phyloP scores from a whole-genome alignment of 371 early-diverging fungal species.

The Synchytrium microbalum region DNA sequence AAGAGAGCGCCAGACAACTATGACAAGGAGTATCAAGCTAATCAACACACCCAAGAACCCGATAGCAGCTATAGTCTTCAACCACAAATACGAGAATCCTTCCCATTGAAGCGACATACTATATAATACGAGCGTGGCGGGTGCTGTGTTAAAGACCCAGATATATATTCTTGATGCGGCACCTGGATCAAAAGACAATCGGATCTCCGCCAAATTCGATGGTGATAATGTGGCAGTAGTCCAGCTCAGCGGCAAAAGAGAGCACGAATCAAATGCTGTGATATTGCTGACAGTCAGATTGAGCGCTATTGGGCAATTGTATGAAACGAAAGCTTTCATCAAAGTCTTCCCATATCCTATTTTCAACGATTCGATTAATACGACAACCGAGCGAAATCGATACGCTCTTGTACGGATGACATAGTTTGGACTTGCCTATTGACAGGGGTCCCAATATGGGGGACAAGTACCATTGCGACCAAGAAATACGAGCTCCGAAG shows the following conservation, averaged over 20 bases:
- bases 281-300: background rate
- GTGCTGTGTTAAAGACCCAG: background rate
- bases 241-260: background rate
- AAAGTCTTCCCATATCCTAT: constrained; percentile 17
- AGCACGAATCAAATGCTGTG: background rate
- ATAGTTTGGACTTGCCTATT: too few relatives aligned
- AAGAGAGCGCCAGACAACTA: background rate
- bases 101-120: background rate
- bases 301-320: constrained; percentile 14
- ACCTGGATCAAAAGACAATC: background rate
- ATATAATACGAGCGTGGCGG: background rate
- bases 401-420: too few relatives aligned
- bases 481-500: constrained; percentile 15
- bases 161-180: background rate
- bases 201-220: background rate
- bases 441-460: constrained; percentile 16
- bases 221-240: background rate
- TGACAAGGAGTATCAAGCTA: too few relatives aligned
- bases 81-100: background rate
- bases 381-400: too few relatives aligned
- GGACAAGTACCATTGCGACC: constrained; percentile 22
- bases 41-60: background rate
- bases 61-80: background rate
- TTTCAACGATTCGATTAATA: too few relatives aligned
- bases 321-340: constrained; percentile 12